These are phyloP conservation scores for Harringtonia aguacate DNA, from an alignment of 2,329 filamentous ascomycete species.

Conservation along the genomic window DNA sequence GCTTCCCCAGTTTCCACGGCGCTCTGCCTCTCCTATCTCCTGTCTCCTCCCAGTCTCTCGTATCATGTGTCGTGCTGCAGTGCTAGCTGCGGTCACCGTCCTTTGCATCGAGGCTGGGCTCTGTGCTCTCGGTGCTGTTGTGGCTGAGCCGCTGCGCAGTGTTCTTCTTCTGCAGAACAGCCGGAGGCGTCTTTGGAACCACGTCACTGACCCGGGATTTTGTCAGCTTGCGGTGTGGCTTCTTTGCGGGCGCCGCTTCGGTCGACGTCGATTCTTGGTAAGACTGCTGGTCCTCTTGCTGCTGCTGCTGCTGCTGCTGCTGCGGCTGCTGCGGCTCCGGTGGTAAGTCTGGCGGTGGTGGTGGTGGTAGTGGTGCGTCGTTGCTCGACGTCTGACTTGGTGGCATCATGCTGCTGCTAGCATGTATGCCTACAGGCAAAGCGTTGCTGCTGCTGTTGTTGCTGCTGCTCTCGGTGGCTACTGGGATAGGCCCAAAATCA, in stretches of 20 bases:
- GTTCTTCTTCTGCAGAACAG: constrained; percentile 9
- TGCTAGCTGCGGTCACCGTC: not conserved
- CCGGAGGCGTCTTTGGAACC: constrained; percentile 2
- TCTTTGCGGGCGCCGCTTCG: constrained; percentile 10
- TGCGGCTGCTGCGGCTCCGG: too few relatives aligned
- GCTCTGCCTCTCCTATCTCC: too few relatives aligned
- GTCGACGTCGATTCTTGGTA: not conserved
- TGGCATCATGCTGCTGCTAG: not conserved
- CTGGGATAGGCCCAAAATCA: too few relatives aligned
- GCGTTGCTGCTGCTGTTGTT: too few relatives aligned
- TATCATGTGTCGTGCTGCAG: too few relatives aligned
- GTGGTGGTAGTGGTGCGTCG: not conserved
- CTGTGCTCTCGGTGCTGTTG: not conserved
- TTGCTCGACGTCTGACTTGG: not conserved
- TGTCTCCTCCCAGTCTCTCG: too few relatives aligned
- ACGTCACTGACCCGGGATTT: constrained; percentile 28
- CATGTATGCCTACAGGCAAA: too few relatives aligned
- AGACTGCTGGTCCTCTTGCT: too few relatives aligned
- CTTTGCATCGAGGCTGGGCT: not conserved
- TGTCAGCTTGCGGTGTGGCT: constrained; percentile 28
- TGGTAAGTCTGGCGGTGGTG: too few relatives aligned
- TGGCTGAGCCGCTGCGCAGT: not conserved
- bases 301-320: not conserved
- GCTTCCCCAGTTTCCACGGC: too few relatives aligned
- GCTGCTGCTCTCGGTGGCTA: too few relatives aligned